A percentile compares a stretch with the other conserved stretches of the same genome.
These are phyloP conservation scores for Fusarium musae DNA, from an alignment of 2,329 filamentous ascomycete genomes.

Conservation along the genomic window DNA sequence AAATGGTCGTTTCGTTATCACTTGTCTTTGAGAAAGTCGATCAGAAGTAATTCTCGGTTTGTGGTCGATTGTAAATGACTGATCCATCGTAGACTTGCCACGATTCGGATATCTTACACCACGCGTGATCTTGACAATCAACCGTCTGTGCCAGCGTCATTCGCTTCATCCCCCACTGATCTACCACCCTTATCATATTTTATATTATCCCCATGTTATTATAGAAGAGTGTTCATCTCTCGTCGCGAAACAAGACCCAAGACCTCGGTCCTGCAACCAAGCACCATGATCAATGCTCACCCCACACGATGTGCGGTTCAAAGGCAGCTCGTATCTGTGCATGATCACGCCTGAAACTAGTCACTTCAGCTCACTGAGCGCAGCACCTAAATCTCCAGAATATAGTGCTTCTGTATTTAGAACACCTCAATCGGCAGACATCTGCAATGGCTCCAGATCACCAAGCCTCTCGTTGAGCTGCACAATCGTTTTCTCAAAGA, in stretches of 20 bases:
- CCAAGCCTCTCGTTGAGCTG: conserved; percentile 75
- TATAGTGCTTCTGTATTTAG: neutral
- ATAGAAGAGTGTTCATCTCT: neutral
- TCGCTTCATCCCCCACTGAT: conserved; percentile 1
- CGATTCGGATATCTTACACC: neutral
- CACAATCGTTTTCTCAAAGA: conserved; percentile 84
- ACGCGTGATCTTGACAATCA: neutral
- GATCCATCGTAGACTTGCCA: neutral
- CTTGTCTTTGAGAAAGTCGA: too few species aligned
- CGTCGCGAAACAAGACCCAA: neutral
- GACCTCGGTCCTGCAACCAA: conserved; percentile 9
- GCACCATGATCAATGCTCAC: conserved; percentile 6
- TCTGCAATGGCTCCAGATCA: conserved; percentile 31
- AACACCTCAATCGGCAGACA: conserved; percentile 33
- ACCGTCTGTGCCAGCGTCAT: neutral
- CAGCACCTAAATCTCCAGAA: neutral
- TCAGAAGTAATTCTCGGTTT: neutral
- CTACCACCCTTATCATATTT: neutral
- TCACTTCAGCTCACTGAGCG: neutral
- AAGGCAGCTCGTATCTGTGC: neutral
- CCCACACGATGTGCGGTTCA: neutral
- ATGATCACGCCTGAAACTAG: conserved; percentile 12
- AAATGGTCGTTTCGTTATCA: too few species aligned
- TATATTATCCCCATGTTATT: neutral
- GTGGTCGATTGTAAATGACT: neutral